A percentile compares a stretch with the other conserved stretches of the same genome.
phyloP scores from a whole-genome alignment of 2,329 filamentous ascomycete species.

The Drechmeria coniospora region DNA sequence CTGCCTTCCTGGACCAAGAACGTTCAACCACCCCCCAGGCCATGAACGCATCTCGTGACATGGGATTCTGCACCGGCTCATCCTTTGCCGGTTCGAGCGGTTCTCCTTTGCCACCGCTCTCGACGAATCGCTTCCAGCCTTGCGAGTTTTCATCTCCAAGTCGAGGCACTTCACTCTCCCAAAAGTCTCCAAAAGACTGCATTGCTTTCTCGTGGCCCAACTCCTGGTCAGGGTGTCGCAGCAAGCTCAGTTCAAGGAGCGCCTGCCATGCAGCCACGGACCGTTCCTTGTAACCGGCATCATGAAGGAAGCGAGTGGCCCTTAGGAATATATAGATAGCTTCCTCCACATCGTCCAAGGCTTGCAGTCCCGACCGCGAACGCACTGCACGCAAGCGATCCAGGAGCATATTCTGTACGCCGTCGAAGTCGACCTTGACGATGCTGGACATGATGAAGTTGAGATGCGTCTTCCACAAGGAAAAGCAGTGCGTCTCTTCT shows the following conservation, averaged over 20 bases:
- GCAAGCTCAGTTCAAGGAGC: conserved; percentile 56
- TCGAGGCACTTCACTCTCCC: conserved; percentile 70
- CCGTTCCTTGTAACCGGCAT: conserved; percentile 65
- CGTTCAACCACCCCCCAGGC: conserved; percentile 40
- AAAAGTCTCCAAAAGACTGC: conserved; percentile 52
- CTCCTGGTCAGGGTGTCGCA: conserved; percentile 21
- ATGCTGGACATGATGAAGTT: conserved; percentile 59
- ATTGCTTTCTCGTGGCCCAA: conserved; percentile 11
- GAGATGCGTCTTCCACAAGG: conserved; percentile 59
- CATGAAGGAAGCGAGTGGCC: conserved; percentile 55
- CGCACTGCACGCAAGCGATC: conserved; percentile 26
- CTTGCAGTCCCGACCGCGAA: conserved; percentile 3
- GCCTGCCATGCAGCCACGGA: conserved; percentile 74
- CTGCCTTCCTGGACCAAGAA: conserved; percentile 28
- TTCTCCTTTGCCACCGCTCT: conserved; percentile 19
- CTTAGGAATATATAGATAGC: conserved; percentile 57
- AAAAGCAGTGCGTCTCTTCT: conserved; percentile 22
- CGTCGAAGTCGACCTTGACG: conserved; percentile 50
- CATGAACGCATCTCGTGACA: conserved; percentile 30
- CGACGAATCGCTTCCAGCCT: conserved; percentile 50
- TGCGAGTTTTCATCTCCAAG: conserved; percentile 58
- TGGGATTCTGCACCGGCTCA: background rate
- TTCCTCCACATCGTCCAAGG: conserved; percentile 10
- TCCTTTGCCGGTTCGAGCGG: conserved; percentile 20
- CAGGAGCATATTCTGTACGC: conserved; percentile 42